Percentiles rank a stretch among this genome's conserved stretches.
phyloP scores from a whole-genome alignment of 2,329 filamentous ascomycete species.

The Sclerotinia nivalis region DNA sequence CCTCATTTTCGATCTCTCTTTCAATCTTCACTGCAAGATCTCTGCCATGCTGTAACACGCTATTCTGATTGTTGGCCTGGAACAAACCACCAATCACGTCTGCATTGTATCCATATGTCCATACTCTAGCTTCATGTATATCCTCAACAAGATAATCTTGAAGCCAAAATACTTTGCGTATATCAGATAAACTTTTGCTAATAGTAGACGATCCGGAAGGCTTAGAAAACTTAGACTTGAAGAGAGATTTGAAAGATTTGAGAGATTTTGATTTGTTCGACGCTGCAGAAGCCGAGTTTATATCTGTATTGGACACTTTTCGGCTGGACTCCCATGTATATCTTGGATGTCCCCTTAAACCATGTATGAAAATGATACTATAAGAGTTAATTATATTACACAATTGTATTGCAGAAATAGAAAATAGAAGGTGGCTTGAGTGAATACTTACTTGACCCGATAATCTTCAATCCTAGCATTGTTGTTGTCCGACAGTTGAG shows the following conservation, averaged over 20 bases:
- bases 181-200: neutral
- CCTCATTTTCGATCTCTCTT: no score
- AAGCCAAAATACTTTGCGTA: slow-evolving; percentile 42
- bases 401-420: neutral
- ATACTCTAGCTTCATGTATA: slow-evolving; percentile 43
- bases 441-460: neutral
- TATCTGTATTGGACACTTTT: neutral
- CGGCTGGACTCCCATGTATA: slow-evolving; percentile 1
- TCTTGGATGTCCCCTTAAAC: slow-evolving; percentile 6
- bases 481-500: neutral
- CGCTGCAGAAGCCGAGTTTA: neutral
- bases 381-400: neutral
- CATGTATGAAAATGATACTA: slow-evolving; percentile 11
- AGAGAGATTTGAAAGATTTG: no score
- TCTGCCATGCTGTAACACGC: slow-evolving; percentile 43
- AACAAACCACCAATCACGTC: slow-evolving; percentile 44
- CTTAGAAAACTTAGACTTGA: neutral
- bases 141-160: slow-evolving; percentile 43
- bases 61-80: slow-evolving; percentile 43
- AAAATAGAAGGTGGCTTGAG: neutral
- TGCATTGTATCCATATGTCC: slow-evolving; percentile 48
- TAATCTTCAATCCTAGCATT: no score
- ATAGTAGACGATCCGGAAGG: neutral
- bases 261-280: neutral
- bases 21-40: slow-evolving; percentile 36